Percentiles rank a stretch among this genome's conserved stretches.
Conservation (phyloP, 1,284 basidiomycete species). For the Tremellales sp. region DNA sequence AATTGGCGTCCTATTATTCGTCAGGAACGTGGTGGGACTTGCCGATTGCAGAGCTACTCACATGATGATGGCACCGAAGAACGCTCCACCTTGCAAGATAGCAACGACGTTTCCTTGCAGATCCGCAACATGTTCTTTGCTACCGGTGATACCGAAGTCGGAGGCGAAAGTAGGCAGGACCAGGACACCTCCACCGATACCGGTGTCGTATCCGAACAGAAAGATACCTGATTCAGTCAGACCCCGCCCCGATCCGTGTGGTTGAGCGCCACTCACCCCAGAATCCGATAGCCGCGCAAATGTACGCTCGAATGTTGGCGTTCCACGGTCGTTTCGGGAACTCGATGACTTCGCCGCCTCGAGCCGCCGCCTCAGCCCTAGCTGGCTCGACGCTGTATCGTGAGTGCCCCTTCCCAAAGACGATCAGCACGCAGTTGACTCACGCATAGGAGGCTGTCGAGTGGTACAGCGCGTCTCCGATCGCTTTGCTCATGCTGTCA, state of each 20-base stretch:
- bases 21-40: conserved; percentile 48
- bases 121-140: conserved; percentile 14
- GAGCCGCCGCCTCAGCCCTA: too few relatives aligned
- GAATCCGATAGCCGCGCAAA: conserved; percentile 30
- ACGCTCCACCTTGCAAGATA: conserved; percentile 60
- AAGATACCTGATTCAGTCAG: too few relatives aligned
- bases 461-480: too few relatives aligned
- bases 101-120: conserved; percentile 57
- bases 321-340: too few relatives aligned
- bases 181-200: conserved; percentile 50
- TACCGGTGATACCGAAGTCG: conserved; percentile 57
- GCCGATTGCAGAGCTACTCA: conserved; percentile 22
- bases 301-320: not conserved
- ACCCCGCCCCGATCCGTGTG: too few relatives aligned
- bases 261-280: too few relatives aligned
- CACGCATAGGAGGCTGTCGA: too few relatives aligned
- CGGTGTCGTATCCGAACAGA: conserved; percentile 66
- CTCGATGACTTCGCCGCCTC: too few relatives aligned
- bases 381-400: too few relatives aligned
- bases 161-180: conserved; percentile 58
- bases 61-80: conserved; percentile 65
- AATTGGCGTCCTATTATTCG: conserved; percentile 42
- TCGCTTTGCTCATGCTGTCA: too few relatives aligned
- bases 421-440: too few relatives aligned
- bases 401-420: too few relatives aligned